Evolutionary conservation across 2,329 filamentous ascomycete genomes (phyloP), one percentile per base, ranked within the genome.

Genomic region (Hymenoscyphus linearis): DNA sequence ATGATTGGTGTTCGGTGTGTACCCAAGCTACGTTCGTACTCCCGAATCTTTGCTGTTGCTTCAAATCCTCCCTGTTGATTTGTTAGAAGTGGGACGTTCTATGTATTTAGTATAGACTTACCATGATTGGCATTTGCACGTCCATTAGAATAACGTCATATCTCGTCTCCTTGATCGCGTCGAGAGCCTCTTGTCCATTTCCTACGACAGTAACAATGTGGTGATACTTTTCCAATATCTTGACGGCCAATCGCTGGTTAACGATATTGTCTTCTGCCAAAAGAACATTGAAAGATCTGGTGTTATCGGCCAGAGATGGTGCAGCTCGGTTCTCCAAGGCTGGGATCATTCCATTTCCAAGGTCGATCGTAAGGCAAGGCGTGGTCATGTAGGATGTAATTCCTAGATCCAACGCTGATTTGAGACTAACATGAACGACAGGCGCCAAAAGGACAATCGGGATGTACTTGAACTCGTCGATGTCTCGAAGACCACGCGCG

Each of bases 321-420:
- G 93, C 95, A 5, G 93, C 93, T 58, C 93, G 84, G 69, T 96
- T 96, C 76, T 98, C 95, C 26, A 99, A 80, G 2, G 95, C 95
- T 6, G 95, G 95, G 18, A 98, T 90, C 84, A 99, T 93, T 67
- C 93, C 93, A 71, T 98, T 98, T 63, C 92, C 93, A 62, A 99
- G 80, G 74, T 99, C 95, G 65, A 97, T 96, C 4, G 93, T 85
- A 71, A 93, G 84, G 76, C 95, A 98, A 9, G 95, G 95, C 16
- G 92, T 96, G 1, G 95, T 98, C 92, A 98, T 97, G 76, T 97
- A 98, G 57, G 93, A 97, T n/a, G 93, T 96, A 68, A 99, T 96
- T 65, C 95, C 93, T 66, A 98, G 83, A 74, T 98, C 95, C 62
- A 98, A 79, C 62, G 93, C 95, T 2, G 91, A 95, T 78, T 96